phyloP scores from a whole-genome alignment of 2,329 filamentous ascomycete species.

The Bisporella sp. region DNA sequence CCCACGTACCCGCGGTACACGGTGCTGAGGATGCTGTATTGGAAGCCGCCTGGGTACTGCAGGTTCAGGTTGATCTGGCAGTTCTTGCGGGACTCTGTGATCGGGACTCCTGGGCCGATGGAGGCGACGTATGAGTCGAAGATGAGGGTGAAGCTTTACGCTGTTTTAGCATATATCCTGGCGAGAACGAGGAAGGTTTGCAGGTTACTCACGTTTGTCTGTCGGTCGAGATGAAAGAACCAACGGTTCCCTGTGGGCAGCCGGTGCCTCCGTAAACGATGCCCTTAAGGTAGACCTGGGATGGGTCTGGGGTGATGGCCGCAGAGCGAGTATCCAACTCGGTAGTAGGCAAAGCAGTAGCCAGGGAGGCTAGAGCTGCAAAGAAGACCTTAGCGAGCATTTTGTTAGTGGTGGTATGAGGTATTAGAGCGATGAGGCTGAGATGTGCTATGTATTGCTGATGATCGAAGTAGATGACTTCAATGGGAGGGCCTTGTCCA shows the following conservation, averaged over 20 bases:
- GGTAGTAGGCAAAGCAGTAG: constrained; percentile 4
- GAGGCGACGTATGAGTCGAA: constrained; percentile 45
- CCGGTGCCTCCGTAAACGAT: constrained; percentile 41
- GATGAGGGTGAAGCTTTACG: constrained; percentile 38
- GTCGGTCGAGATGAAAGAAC: constrained; percentile 35
- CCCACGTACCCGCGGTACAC: constrained; percentile 44
- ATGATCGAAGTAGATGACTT: too few relatives aligned
- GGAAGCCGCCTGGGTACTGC: constrained; percentile 43
- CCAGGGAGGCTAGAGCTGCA: constrained; percentile 6
- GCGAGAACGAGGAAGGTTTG: neutral
- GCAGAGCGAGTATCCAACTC: neutral
- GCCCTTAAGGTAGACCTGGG: constrained; percentile 33
- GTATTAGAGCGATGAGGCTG: constrained; percentile 11
- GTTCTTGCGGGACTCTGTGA: constrained; percentile 42
- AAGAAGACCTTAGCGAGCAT: constrained; percentile 11
- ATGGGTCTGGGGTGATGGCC: constrained; percentile 25
- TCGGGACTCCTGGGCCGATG: constrained; percentile 35
- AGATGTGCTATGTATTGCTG: too few relatives aligned
- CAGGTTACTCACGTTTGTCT: constrained; percentile 31
- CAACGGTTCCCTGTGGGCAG: constrained; percentile 37
- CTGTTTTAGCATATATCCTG: too few relatives aligned
- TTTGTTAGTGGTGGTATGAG: constrained; percentile 17
- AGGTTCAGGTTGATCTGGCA: constrained; percentile 47
- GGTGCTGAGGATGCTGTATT: constrained; percentile 44
- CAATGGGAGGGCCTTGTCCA: too few relatives aligned